Percentiles rank a stretch among this genome's conserved stretches.
Evolutionary conservation across 331 rosid species (phyloP).

Genomic region (Quercus lobata): DNA sequence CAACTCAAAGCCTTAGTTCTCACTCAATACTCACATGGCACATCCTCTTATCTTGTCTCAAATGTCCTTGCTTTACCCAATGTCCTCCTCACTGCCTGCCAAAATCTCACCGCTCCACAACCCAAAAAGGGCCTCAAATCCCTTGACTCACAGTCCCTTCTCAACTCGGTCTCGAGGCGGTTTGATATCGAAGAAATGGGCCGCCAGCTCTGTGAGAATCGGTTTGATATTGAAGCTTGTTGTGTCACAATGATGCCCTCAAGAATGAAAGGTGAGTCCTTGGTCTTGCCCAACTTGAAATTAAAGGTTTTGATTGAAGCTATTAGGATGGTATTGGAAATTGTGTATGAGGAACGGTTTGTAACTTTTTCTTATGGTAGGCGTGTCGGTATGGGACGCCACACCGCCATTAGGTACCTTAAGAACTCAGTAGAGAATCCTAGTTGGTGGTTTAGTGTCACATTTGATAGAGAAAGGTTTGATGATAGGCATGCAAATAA

Average conservation of each 20-base stretch:
- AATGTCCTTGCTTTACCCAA: too few species aligned
- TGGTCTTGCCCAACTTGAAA: slow-evolving; percentile 63
- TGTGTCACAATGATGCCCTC: slow-evolving; percentile 29
- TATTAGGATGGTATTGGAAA: slow-evolving; percentile 36
- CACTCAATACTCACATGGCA: too few species aligned
- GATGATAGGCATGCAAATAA: slow-evolving; percentile 40
- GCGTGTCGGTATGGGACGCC: slow-evolving; percentile 75
- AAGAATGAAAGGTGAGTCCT: slow-evolving; percentile 17
- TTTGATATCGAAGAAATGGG: slow-evolving; percentile 41
- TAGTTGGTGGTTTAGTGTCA: slow-evolving; percentile 70
- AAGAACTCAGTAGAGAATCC: slow-evolving; percentile 61
- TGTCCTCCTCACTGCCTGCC: too few species aligned
- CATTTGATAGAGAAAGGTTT: slow-evolving; percentile 39
- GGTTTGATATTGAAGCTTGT: slow-evolving; percentile 41
- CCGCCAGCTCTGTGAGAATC: slow-evolving; percentile 39
- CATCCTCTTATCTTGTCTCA: too few species aligned
- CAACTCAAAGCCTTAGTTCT: too few species aligned
- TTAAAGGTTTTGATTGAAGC: slow-evolving; percentile 72
- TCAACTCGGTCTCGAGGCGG: too few species aligned
- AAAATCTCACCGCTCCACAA: too few species aligned
- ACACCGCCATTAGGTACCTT: slow-evolving; percentile 78
- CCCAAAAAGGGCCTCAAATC: too few species aligned
- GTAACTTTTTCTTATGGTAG: slow-evolving; percentile 70
- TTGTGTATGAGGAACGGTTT: slow-evolving; percentile 64
- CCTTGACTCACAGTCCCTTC: too few species aligned